Evolutionary conservation across 2,329 filamentous ascomycete genomes (phyloP), one percentile per base, ranked within the genome.

Genomic region (Diaporthe eres): DNA sequence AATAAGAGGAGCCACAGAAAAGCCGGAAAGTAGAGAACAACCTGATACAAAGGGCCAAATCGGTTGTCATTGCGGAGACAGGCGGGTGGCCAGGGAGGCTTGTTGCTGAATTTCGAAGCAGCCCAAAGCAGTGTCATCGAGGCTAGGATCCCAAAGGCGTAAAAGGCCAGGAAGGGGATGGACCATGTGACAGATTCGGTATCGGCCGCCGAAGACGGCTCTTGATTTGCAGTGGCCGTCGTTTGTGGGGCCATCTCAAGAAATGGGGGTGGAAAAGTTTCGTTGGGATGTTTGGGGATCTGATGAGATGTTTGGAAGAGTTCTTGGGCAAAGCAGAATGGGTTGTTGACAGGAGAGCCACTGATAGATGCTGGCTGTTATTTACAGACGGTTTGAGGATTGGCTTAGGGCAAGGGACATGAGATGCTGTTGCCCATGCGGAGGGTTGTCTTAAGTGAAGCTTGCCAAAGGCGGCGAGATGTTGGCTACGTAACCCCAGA

Each of bases 401-500:
- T 44, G 42, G 17, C 15, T 17, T 19, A 1, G 1, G 17, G 17
- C 2, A 19, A 0, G 44, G 44, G 6, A 22, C 44, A 19, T 7
- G 8, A 22, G 44, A 2, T 22, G 17, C 3, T 49, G 44, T 49
- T 49, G 44, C 44, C 44, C 19, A 9, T 22, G 44, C 2, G 44
- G 8, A 10, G 44, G 6, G 1, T 8, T 9, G 7, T 22, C 19
- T 49, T 49, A 22, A 49, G 44, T 49, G 44, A 49, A 49, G 44
- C 7, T 1, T 22, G 17, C 2, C 19, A 22, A 22, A 22, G 44
- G 44, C 44, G 2, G 6, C 0, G 44, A 49, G 19, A 49, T 49
- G 17, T 19, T 47, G 44, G 9, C 9, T 22, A 3, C 6, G 2
- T 22, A 49, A 1, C 0, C 44, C 2, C 17, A 4, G 0, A 8